Evolutionary conservation across 2,329 filamentous ascomycete genomes (phyloP), one percentile per base, ranked within the genome.

Genomic region (Penicillium sp.): DNA sequence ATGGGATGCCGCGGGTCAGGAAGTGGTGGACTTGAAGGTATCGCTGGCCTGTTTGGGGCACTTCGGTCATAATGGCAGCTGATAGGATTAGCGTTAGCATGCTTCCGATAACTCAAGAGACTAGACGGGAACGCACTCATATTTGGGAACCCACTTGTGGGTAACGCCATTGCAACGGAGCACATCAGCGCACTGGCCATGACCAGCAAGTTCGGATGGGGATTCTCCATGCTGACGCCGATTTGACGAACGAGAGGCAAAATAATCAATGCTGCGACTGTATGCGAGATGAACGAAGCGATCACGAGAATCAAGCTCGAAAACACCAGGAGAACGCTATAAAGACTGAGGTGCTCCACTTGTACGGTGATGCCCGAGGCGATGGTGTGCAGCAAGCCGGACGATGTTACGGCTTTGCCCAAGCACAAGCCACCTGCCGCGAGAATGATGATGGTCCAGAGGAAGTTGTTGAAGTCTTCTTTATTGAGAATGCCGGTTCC

Each of bases 51-150:
- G 89, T 93, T 47, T 83, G 76, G 0, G 85, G 77, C 55, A 98
- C 90, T 67, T 98, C 92, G 74, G 96, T 96, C 92, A 98, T 96
- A 56, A 98, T 96, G 3, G 92, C 92, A 57, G 92, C 87, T 93
- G 48, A 25, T 28, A 18, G 40, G 20, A 17, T n/a, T 13, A 28
- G 5, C 6, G 17, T 44, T 15, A 44, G 37, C 30, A 37, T 35
- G 3, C n/a, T 14, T 4, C 15, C 20, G 12, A 35, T 56, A 42
- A 56, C 46, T 17, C 39, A 34, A 6, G 2, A 14, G 27, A 3
- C 14, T 9, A 35, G 17, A 23, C 32, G 14, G 25, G 26, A 8
- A 84, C 88, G 75, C 78, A 95, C 89, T 98, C 92, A 98, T 98
- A 54, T 98, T 98, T 1, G 92, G 92, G 69, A 98, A 98, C 6